These are phyloP conservation scores for Sanghuangporus baumii DNA, from an alignment of 1,284 basidiomycete species.

Conservation along the genomic window DNA sequence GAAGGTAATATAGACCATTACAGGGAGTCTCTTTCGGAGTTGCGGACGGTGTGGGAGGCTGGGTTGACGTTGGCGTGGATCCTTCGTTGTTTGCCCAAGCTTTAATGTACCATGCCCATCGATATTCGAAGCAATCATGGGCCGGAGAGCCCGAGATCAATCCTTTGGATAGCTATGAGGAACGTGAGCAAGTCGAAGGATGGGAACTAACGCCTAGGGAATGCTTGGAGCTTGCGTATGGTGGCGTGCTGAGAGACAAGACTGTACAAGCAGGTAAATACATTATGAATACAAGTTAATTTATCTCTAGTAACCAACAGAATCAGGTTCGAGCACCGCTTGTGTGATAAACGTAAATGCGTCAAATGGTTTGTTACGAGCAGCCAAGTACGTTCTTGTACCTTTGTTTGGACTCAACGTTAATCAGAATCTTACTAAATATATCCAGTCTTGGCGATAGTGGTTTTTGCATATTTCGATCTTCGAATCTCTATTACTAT, in stretches of 20 bases:
- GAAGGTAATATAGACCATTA: neutral
- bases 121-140: slow-evolving; percentile 66
- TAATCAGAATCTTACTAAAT: slow-evolving; percentile 1
- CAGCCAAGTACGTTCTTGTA: slow-evolving; percentile 64
- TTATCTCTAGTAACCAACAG: neutral
- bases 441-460: slow-evolving; percentile 74
- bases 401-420: neutral
- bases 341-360: slow-evolving; percentile 77
- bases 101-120: slow-evolving; percentile 67
- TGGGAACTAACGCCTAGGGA: slow-evolving; percentile 67
- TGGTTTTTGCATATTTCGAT: slow-evolving; percentile 75
- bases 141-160: slow-evolving; percentile 60
- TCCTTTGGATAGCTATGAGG: slow-evolving; percentile 43
- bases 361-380: slow-evolving; percentile 65
- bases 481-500: slow-evolving; percentile 56
- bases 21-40: slow-evolving; percentile 74
- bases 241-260: slow-evolving; percentile 64
- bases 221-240: slow-evolving; percentile 69
- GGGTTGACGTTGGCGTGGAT: slow-evolving; percentile 76
- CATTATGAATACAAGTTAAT: neutral
- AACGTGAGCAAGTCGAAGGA: slow-evolving; percentile 48
- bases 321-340: slow-evolving; percentile 79
- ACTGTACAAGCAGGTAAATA: slow-evolving; percentile 65
- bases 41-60: slow-evolving; percentile 68
- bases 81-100: slow-evolving; percentile 71